These are phyloP conservation scores for Pichia inconspicua DNA, from an alignment of 1,139 yeast species.

Conservation along the genomic window DNA sequence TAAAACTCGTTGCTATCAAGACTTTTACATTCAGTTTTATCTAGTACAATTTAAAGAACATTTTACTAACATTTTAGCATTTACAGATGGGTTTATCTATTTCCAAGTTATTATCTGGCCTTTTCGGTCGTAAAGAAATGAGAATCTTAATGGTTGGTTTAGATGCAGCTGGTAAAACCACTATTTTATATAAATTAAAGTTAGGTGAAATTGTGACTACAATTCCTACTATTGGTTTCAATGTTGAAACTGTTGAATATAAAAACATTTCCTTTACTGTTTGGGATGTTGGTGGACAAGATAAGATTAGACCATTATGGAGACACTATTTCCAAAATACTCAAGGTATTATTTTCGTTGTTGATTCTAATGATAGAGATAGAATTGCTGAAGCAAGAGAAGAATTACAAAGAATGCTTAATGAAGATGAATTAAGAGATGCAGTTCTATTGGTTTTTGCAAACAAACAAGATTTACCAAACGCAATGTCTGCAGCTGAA, in stretches of 20 bases:
- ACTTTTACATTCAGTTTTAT: no score
- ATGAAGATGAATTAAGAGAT: conserved; percentile 88
- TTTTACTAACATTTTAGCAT: neutral
- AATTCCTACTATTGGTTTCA: conserved; percentile 90
- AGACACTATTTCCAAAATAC: conserved; percentile 93
- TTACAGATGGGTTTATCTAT: conserved; percentile 72
- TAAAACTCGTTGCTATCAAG: no score
- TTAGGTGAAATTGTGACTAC: conserved; percentile 91
- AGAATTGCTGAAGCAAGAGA: conserved; percentile 92
- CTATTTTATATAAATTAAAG: conserved; percentile 81
- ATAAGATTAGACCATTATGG: conserved; percentile 91
- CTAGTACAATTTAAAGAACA: neutral
- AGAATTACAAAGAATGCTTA: conserved; percentile 88
- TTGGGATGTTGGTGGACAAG: conserved; percentile 98
- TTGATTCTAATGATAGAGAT: conserved; percentile 88
- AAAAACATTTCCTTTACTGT: conserved; percentile 91
- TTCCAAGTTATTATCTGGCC: conserved; percentile 83
- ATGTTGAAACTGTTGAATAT: conserved; percentile 91
- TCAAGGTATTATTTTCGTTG: conserved; percentile 89
- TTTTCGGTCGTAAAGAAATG: conserved; percentile 76
- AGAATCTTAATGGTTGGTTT: conserved; percentile 92
- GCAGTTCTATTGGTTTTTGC: conserved; percentile 84
- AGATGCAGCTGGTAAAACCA: conserved; percentile 89
- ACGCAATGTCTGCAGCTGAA: conserved; percentile 87
- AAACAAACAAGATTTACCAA: conserved; percentile 90